A percentile compares a stretch with the other conserved stretches of the same genome.
phyloP scores from a whole-genome alignment of 2,329 filamentous ascomycete genomes.

The Stagonosporopsis tanaceti region DNA sequence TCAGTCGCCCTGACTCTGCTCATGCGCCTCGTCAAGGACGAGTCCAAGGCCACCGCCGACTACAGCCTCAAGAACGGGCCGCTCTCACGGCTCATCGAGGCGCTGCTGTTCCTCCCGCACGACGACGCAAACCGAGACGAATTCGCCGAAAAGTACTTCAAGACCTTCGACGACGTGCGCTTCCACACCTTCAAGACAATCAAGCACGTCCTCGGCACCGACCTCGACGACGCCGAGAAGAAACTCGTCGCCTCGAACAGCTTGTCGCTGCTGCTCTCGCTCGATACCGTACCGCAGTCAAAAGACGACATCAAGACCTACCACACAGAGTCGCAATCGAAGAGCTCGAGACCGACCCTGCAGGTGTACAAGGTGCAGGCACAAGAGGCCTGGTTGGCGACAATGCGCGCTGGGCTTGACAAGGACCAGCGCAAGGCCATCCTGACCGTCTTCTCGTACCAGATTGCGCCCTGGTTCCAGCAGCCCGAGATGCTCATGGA shows the following conservation, averaged over 20 bases:
- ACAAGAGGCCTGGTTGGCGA: conserved; percentile 84
- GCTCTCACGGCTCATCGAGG: conserved; percentile 70
- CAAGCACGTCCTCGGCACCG: conserved; percentile 61
- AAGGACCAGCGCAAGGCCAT: conserved; percentile 81
- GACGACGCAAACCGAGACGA: conserved; percentile 70
- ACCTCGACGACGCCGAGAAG: conserved; percentile 32
- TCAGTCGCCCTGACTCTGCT: conserved; percentile 76
- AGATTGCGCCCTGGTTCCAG: conserved; percentile 87
- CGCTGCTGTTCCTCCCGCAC: conserved; percentile 66
- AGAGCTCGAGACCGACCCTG: conserved; percentile 66
- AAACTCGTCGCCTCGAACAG: conserved; percentile 56
- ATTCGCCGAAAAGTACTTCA: conserved; percentile 80
- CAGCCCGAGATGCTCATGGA: conserved; percentile 92
- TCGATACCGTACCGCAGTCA: conserved; percentile 75
- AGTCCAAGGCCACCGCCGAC: conserved; percentile 60
- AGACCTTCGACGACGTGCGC: conserved; percentile 82
- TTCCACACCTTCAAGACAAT: conserved; percentile 82
- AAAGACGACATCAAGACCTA: conserved; percentile 73
- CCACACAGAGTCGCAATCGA: conserved; percentile 71
- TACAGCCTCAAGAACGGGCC: conserved; percentile 72
- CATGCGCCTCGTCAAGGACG: conserved; percentile 85
- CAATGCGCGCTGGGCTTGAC: conserved; percentile 72
- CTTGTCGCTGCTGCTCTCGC: conserved; percentile 68
- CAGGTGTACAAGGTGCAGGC: conserved; percentile 78
- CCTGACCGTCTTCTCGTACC: conserved; percentile 75